These are phyloP conservation scores for Leonotis leonurus DNA, from an alignment of 257 asterid genomes.

Conservation along the genomic window DNA sequence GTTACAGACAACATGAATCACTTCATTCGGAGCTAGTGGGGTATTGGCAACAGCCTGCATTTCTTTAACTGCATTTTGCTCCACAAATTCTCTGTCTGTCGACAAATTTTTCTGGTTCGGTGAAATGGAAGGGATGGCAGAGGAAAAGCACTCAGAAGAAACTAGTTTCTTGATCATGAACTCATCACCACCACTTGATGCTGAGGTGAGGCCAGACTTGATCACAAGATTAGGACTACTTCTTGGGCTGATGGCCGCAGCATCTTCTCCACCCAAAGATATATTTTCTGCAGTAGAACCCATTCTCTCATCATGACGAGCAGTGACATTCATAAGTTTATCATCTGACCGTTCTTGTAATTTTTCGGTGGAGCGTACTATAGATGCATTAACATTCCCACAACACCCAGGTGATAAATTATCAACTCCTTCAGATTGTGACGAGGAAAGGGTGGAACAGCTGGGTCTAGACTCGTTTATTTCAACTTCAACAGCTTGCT, in stretches of 20 bases:
- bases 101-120: slow-evolving; percentile 31
- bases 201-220: slow-evolving; percentile 21
- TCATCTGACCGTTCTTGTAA: slow-evolving; percentile 27
- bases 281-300: slow-evolving; percentile 18
- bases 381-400: slow-evolving; percentile 27
- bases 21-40: slow-evolving; percentile 48
- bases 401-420: slow-evolving; percentile 21
- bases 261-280: slow-evolving; percentile 23
- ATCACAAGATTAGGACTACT: slow-evolving; percentile 15
- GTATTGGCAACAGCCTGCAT: slow-evolving; percentile 28
- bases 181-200: slow-evolving; percentile 40
- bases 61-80: slow-evolving; percentile 41
- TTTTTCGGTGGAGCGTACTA: slow-evolving; percentile 18
- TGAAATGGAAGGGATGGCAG: slow-evolving; percentile 27
- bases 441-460: slow-evolving; percentile 53
- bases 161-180: slow-evolving; percentile 39
- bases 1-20: slow-evolving; percentile 59
- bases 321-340: slow-evolving; percentile 28
- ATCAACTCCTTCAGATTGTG: slow-evolving; percentile 37
- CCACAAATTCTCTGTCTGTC: slow-evolving; percentile 30
- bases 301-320: slow-evolving; percentile 29
- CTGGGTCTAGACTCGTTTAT: slow-evolving; percentile 38
- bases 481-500: slow-evolving; percentile 39
- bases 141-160: slow-evolving; percentile 30
- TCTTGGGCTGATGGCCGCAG: slow-evolving; percentile 12